Conservation (phyloP, 257 asterid genomes). For the Jacaranda copaia region DNA sequence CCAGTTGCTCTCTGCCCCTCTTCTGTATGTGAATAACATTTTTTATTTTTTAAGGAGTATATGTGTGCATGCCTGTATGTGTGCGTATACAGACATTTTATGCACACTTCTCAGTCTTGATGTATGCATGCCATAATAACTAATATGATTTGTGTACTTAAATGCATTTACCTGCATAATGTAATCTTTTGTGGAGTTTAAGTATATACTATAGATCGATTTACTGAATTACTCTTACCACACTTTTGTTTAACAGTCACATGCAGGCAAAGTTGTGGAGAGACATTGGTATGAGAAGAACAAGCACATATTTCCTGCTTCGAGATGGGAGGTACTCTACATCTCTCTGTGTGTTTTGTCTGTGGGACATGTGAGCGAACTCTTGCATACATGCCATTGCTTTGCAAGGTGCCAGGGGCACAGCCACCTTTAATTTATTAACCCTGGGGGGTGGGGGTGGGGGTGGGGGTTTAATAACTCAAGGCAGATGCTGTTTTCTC, state of each 20-base stretch:
- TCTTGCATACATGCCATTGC: neutral
- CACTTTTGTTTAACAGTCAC: conserved; percentile 65
- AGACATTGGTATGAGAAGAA: conserved; percentile 99
- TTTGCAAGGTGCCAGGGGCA: neutral
- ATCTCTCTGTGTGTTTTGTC: neutral
- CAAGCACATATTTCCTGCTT: conserved; percentile 98
- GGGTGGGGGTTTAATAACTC: neutral
- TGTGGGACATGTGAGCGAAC: neutral
- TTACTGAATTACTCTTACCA: conserved; percentile 17
- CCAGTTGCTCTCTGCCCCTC: neutral
- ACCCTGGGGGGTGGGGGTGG: no score
- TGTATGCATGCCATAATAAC: neutral
- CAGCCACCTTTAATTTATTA: neutral
- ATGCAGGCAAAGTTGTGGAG: conserved; percentile 99
- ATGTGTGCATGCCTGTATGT: conserved; percentile 7
- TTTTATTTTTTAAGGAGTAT: neutral
- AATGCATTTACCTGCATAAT: neutral
- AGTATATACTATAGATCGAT: neutral
- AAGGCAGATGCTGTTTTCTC: neutral
- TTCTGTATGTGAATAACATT: neutral
- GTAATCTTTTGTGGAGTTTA: neutral
- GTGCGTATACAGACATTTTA: neutral
- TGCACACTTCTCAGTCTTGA: neutral
- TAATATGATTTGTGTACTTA: neutral
- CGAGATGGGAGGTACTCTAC: conserved; percentile 93